These are phyloP conservation scores for Aspergillus sp. DNA, from an alignment of 2,329 filamentous ascomycete species.

Conservation along the genomic window DNA sequence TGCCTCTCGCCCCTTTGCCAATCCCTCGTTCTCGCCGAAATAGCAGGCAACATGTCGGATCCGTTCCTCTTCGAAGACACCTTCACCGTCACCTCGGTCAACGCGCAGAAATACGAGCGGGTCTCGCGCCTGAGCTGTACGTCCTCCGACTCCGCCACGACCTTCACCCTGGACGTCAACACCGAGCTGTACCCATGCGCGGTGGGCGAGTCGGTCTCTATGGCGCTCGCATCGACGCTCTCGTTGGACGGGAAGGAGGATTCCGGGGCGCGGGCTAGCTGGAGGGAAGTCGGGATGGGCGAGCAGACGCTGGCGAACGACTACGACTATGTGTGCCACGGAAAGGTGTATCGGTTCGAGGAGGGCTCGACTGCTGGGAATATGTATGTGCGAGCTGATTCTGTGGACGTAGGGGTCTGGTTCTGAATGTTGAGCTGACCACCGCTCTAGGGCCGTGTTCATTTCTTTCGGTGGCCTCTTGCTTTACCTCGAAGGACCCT, in stretches of 20 bases:
- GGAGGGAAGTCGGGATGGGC: constrained; percentile 61
- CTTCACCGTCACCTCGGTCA: constrained; percentile 71
- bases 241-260: constrained; percentile 80
- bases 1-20: not conserved
- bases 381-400: constrained; percentile 69
- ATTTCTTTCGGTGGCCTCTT: constrained; percentile 88
- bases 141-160: constrained; percentile 63
- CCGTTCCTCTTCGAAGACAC: constrained; percentile 88
- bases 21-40: not conserved
- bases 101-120: constrained; percentile 88
- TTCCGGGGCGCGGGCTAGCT: constrained; percentile 51
- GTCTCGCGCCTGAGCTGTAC: constrained; percentile 76
- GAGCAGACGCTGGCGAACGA: constrained; percentile 47
- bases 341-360: constrained; percentile 45
- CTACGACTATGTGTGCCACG: constrained; percentile 44
- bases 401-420: no score
- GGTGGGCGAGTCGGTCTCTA: constrained; percentile 64
- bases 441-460: constrained; percentile 70
- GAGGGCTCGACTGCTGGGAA: constrained; percentile 59
- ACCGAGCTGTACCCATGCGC: constrained; percentile 76
- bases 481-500: constrained; percentile 83
- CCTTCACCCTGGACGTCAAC: constrained; percentile 86
- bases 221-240: constrained; percentile 77
- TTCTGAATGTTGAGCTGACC: no score
- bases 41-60: constrained; percentile 54